Percentiles rank a stretch among this genome's conserved stretches.
These are phyloP conservation scores for Populus hybrid DNA, from an alignment of 441 rosid species.

Conservation along the genomic window DNA sequence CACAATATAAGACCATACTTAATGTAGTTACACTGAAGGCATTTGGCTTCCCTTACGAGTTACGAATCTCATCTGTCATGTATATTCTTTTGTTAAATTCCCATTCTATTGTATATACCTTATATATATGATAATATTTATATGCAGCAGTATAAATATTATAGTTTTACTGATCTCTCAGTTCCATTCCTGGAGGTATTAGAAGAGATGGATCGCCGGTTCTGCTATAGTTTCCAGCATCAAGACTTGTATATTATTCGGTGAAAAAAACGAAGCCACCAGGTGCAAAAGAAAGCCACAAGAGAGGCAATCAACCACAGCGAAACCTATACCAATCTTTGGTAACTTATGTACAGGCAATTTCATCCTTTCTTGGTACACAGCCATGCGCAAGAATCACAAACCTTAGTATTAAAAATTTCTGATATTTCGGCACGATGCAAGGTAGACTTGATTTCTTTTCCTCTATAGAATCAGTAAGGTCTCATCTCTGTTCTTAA, in stretches of 20 bases:
- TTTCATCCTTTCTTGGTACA: neutral
- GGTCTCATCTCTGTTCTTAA: neutral
- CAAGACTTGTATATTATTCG: neutral
- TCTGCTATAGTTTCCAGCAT: neutral
- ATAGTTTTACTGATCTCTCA: neutral
- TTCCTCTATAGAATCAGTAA: neutral
- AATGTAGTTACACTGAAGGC: neutral
- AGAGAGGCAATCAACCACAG: neutral
- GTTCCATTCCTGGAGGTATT: neutral
- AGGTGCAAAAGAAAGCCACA: neutral
- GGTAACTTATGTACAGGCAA: neutral
- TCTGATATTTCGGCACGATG: neutral
- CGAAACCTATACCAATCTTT: neutral
- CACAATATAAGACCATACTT: neutral
- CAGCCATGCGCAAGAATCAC: neutral
- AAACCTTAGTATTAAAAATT: neutral
- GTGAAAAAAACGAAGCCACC: neutral
- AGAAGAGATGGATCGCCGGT: neutral
- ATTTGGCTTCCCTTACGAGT: neutral
- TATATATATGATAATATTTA: no score
- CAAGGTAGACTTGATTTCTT: neutral
- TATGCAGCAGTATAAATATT: neutral
- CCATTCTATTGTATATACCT: constrained; percentile 19
- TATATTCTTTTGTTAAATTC: constrained; percentile 3
- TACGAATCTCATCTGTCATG: constrained; percentile 17